Base-by-base conservation (phyloP, 441 rosid genomes). In the Arabidopsis hybrid region DNA sequence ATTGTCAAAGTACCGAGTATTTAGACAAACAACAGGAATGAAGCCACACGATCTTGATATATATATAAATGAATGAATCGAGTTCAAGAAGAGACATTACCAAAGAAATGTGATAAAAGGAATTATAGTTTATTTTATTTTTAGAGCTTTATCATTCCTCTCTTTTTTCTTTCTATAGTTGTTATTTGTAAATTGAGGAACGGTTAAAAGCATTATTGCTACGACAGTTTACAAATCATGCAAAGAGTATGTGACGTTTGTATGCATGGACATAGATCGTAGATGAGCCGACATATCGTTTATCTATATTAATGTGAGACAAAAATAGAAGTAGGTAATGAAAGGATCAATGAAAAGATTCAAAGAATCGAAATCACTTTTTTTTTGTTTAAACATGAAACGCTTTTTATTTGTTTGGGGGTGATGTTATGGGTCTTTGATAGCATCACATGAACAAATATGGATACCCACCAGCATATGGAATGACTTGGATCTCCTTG, bases 401-500 rank as follows among this genome's bases (percentile, higher is more conserved):
- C 52, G 36, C 16, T 12, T 16, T 52, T 11, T 3, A 65, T 45
- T 64, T 32, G 67, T 73, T 35, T 4, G 8, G 38, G 38, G 69
- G 65, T 7, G 42, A 18, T 26, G 38, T 71, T 65, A 77, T 77
- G 80, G 80, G 80, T 72, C 64, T 72, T 77, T 77, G 80, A 72
- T 77, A 59, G 72, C 49, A 60, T 77, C 80, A 71, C 76, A 77
- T 71, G 80, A 77, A 60, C 72, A 43, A 77, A 77, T 71, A 77
- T 77, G 80, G 80, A 77, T 65, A 71, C 69, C 80, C 80, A 77
- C 80, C 69, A 77, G 80, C 80, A 77, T 71, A 39, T 43, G 60
- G 46, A 68, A 66, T 77, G 53, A 45, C 73, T 66, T 52, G 53
- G 69, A 39, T 72, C 69, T 72, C 47, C 60, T 72, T 72, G 42